Evolutionary conservation across 2,329 filamentous ascomycete genomes (phyloP), one percentile per base, ranked within the genome.

Genomic region (Colletotrichum sp.): DNA sequence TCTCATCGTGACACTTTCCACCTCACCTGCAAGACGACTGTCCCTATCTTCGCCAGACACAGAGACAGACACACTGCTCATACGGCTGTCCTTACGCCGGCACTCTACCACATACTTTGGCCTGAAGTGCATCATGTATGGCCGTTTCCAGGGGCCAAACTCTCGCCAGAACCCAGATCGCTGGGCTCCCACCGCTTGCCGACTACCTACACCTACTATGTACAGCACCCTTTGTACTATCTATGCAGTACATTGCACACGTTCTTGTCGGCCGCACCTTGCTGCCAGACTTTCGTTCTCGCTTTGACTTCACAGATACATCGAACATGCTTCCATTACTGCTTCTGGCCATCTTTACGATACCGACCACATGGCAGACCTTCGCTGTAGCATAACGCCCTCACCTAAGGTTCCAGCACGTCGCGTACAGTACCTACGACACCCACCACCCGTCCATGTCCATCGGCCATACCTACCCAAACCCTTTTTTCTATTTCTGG

Each of bases 261-360:
- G 18, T 21, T 49, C 18, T 21, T 49, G 39, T 49, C 39, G 39
- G 39, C 39, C 39, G 28, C 26, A 15, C 57, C 39, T 63, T 36
- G 26, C 18, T 16, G 36, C 55, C 36, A 28, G 28, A 26, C 63
- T 62, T 64, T 69, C 49, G 64, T 76, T 65, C 44, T 76, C 59
- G 72, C 72, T 72, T 66, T 71, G 72, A 71, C 72, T n/a, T 26
- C 70, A 21, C 68, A 44, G 63, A 63, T 64, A 64, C 64, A 26
- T 69, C 34, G 64, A 65, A 65, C 64, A 76, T 68, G 73, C 70
- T 73, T 60, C 73, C 63, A 73, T 74, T 59, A 34, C 70, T 44
- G 24, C 59, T 65, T 73, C 44, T 65, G 70, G 70, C 21, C 64
- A 72, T 49, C 26, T 36, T 74, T 60, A 65, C 59, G 71, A 74